phyloP scores from a whole-genome alignment of 2,329 filamentous ascomycete genomes.

The Ilyonectria robusta region DNA sequence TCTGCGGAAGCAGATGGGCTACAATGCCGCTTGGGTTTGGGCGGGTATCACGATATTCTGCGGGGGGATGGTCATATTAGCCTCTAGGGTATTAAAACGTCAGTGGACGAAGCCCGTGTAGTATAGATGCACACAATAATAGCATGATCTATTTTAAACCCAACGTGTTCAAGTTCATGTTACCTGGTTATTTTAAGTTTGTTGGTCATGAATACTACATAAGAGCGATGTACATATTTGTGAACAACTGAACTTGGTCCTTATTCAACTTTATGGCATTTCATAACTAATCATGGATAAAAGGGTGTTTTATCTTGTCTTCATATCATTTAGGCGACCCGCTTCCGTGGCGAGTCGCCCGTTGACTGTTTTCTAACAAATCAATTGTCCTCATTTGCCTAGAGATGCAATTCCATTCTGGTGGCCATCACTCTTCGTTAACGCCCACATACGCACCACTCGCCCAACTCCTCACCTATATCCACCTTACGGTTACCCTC shows the following conservation, averaged over 20 bases:
- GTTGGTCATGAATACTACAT: too few species aligned
- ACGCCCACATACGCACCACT: constrained; percentile 26
- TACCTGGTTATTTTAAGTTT: background rate
- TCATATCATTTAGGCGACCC: background rate
- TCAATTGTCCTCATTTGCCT: background rate
- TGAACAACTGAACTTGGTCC: too few species aligned
- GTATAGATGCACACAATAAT: background rate
- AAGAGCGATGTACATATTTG: too few species aligned
- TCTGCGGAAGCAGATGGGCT: constrained; percentile 33
- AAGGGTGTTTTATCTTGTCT: background rate
- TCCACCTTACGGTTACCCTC: background rate
- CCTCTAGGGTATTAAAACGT: constrained; percentile 13
- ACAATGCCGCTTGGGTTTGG: constrained; percentile 41
- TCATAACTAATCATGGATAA: background rate
- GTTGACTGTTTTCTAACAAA: background rate
- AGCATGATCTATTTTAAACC: background rate
- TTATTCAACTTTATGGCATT: background rate
- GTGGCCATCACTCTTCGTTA: constrained; percentile 1
- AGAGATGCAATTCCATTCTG: constrained; percentile 4
- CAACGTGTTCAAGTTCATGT: too few species aligned
- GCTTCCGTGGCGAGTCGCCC: background rate
- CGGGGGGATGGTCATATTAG: constrained; percentile 25
- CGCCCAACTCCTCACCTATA: constrained; percentile 26
- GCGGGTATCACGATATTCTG: constrained; percentile 32
- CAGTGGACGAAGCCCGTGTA: constrained; percentile 15